A percentile compares a stretch with the other conserved stretches of the same genome.
Conservation (phyloP, 345 rosid genomes). For the Eucalyptus curtisii region DNA sequence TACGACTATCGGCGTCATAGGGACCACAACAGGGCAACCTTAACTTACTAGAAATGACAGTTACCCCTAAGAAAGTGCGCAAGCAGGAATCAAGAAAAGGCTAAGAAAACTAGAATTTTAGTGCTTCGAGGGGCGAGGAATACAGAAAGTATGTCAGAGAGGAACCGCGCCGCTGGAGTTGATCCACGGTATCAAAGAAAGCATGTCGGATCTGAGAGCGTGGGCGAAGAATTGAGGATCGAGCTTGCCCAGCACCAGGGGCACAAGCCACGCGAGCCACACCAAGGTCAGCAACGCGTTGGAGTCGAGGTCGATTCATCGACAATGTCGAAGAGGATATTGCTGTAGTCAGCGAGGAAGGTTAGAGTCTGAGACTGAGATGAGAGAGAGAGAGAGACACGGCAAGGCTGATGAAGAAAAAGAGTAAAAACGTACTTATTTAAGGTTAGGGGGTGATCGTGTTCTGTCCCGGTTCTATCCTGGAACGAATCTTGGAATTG, state of each 20-base stretch:
- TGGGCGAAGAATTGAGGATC: background rate
- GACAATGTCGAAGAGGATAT: background rate
- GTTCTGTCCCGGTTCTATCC: background rate
- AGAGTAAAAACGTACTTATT: background rate
- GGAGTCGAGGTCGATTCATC: background rate
- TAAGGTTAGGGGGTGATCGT: background rate
- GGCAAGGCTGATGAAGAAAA: background rate
- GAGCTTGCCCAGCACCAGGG: background rate
- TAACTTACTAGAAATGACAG: background rate
- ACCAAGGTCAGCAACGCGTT: background rate
- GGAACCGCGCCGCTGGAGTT: background rate
- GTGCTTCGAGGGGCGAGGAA: background rate
- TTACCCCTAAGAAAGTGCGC: background rate
- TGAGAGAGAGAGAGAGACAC: background rate
- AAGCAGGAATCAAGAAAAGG: background rate
- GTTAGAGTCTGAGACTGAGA: background rate
- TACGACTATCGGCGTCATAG: background rate
- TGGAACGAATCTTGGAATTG: background rate
- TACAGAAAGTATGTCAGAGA: background rate
- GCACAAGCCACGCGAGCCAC: background rate
- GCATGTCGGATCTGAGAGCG: background rate
- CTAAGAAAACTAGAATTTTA: background rate
- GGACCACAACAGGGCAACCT: background rate
- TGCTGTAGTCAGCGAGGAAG: background rate
- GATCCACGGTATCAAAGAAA: background rate